phyloP scores from a whole-genome alignment of 2,329 filamentous ascomycete genomes.

The Neofusicoccum sp. region DNA sequence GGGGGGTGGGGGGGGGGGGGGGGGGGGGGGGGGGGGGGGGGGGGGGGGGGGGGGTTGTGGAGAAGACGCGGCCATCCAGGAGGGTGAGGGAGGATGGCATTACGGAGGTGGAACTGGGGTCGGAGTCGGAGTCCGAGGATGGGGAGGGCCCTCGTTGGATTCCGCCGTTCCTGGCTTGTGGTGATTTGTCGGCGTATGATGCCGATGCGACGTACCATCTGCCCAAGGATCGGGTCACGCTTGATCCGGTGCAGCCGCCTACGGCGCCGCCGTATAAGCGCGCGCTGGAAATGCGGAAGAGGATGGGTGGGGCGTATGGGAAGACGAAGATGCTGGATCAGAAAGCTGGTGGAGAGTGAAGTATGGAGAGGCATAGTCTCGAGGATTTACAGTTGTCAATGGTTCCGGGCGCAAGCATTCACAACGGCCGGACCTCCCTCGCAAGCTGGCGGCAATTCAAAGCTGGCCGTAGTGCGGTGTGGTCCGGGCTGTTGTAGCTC shows the following conservation, averaged over 20 bases:
- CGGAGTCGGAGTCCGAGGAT: slow-evolving; percentile 37
- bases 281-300: slow-evolving; percentile 78
- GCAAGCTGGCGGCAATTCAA: too few relatives aligned
- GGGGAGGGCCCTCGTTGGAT: slow-evolving; percentile 69
- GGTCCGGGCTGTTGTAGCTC: too few relatives aligned
- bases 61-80: slow-evolving; percentile 24
- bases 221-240: slow-evolving; percentile 78
- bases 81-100: slow-evolving; percentile 46
- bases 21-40: too few relatives aligned
- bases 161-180: slow-evolving; percentile 94
- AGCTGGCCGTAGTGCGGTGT: too few relatives aligned
- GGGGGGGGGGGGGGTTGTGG: too few relatives aligned
- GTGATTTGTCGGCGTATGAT: slow-evolving; percentile 91
- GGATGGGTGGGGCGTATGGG: slow-evolving; percentile 72
- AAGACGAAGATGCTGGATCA: slow-evolving; percentile 55
- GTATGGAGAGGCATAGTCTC: too few relatives aligned
- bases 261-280: slow-evolving; percentile 94
- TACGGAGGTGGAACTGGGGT: slow-evolving; percentile 48
- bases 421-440: too few relatives aligned
- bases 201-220: slow-evolving; percentile 92
- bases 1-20: too few relatives aligned
- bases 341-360: neutral
- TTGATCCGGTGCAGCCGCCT: slow-evolving; percentile 91
- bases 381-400: too few relatives aligned
- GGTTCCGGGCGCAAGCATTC: too few relatives aligned